A percentile compares a stretch with the other conserved stretches of the same genome.
Evolutionary conservation across 176 grass and related monocot species (phyloP).

Genomic region (Ensete glaucum): DNA sequence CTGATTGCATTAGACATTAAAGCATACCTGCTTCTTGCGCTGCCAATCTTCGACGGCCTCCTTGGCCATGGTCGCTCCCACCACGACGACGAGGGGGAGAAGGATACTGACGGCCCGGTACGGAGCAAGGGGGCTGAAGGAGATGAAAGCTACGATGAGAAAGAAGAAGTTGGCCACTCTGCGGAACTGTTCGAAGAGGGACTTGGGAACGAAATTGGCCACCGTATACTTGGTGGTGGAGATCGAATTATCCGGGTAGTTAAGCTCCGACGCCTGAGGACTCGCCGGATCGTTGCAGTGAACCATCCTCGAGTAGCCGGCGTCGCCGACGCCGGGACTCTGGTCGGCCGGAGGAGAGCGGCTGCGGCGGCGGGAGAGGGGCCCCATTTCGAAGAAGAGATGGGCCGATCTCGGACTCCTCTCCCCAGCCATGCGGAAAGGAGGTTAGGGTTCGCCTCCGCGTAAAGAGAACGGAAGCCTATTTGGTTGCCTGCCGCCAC

Average conservation of each 20-base stretch:
- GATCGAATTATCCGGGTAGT: constrained; percentile 41
- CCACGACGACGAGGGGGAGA: constrained; percentile 42
- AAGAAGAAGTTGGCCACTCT: constrained; percentile 91
- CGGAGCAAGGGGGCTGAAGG: constrained; percentile 45
- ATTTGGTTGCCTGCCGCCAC: too few species aligned
- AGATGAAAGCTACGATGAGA: constrained; percentile 34
- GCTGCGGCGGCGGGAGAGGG: background rate
- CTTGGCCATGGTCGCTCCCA: constrained; percentile 76
- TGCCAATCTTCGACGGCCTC: constrained; percentile 72
- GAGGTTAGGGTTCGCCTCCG: background rate
- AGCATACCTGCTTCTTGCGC: constrained; percentile 55
- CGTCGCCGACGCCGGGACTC: background rate
- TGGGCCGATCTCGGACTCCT: background rate
- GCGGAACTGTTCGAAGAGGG: constrained; percentile 87
- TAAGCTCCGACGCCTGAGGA: background rate
- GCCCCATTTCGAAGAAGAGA: background rate
- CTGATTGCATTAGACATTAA: background rate
- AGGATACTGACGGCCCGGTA: constrained; percentile 36
- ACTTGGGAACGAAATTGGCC: constrained; percentile 61
- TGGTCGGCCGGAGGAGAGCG: background rate
- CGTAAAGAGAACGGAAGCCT: too few species aligned
- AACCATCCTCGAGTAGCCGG: constrained; percentile 18
- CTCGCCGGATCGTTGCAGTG: constrained; percentile 13
- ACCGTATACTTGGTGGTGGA: constrained; percentile 90
- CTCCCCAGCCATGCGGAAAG: constrained; percentile 5